phyloP scores from a whole-genome alignment of 495 filamentous ascomycete species.

The Aspergillus sclerotiicarbonarius region DNA sequence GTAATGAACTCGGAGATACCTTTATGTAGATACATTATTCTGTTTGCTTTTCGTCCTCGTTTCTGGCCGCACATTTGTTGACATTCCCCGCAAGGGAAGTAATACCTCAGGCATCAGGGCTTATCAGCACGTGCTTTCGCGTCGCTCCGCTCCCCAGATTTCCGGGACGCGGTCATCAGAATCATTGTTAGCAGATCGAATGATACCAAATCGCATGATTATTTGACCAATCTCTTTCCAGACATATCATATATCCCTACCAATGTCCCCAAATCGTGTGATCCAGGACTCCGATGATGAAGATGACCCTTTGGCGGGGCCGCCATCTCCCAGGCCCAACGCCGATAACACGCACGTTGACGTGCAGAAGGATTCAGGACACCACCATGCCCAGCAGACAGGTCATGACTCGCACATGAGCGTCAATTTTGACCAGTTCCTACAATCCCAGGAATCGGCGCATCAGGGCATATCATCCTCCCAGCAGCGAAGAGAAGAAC shows the following conservation, averaged over 20 bases:
- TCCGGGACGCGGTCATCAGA: conserved; percentile 20
- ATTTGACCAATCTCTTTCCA: neutral
- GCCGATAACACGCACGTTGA: conserved; percentile 5
- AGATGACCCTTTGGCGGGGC: conserved; percentile 38
- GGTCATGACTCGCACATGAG: conserved; percentile 19
- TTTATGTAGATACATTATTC: conserved; percentile 1
- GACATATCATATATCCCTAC: neutral
- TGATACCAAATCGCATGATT: neutral
- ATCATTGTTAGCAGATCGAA: neutral
- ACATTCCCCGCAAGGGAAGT: neutral
- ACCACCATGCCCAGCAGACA: conserved; percentile 10
- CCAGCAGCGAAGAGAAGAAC: conserved; percentile 39
- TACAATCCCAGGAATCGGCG: conserved; percentile 33
- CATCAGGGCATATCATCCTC: conserved; percentile 26
- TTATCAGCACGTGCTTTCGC: conserved; percentile 41
- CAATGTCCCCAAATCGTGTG: conserved; percentile 39
- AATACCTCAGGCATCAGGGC: conserved; percentile 10
- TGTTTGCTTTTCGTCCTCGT: neutral
- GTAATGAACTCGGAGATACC: neutral
- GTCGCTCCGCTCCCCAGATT: conserved; percentile 13
- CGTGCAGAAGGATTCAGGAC: conserved; percentile 11
- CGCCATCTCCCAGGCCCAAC: conserved; percentile 21
- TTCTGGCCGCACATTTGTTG: conserved; percentile 3
- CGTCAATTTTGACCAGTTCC: conserved; percentile 42
- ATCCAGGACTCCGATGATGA: conserved; percentile 55